Conservation (phyloP, 768 basidiomycete species). For the Rhodosporidiobolus sp. region DNA sequence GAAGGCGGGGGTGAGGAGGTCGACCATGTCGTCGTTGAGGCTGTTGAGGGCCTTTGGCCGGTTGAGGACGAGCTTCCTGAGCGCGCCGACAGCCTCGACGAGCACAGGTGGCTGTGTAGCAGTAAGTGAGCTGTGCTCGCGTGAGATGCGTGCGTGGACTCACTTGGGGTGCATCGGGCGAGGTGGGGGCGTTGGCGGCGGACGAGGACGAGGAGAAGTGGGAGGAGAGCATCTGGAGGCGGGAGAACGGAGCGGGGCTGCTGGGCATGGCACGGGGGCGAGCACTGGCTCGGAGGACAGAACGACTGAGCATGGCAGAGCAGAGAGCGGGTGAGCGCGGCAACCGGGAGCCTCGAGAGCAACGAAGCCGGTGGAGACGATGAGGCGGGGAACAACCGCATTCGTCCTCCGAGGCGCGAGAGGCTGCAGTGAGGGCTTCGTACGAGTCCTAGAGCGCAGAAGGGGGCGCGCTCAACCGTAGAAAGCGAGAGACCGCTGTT, state of each 20-base stretch:
- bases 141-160: neutral
- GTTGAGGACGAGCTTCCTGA: constrained; percentile 72
- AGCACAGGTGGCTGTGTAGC: constrained; percentile 37
- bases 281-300: neutral
- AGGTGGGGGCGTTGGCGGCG: neutral
- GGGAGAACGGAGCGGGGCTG: too few relatives aligned
- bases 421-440: too few relatives aligned
- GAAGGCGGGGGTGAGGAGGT: constrained; percentile 66
- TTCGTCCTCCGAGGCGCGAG: too few relatives aligned
- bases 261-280: neutral
- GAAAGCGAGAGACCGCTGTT: too few relatives aligned
- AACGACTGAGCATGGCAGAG: neutral
- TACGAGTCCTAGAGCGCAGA: too few relatives aligned
- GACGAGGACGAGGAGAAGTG: neutral
- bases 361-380: too few relatives aligned
- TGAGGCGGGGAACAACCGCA: too few relatives aligned
- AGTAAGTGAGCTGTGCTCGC: neutral
- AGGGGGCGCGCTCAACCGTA: too few relatives aligned
- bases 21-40: constrained; percentile 73
- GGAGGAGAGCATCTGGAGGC: neutral
- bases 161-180: constrained; percentile 2
- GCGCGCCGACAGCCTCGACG: constrained; percentile 41
- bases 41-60: constrained; percentile 77
- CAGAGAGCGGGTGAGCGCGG: neutral
- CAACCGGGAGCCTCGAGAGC: too few relatives aligned